Conservation (phyloP, 352 stramenopile genomes). For the Phytopythium litorale region DNA sequence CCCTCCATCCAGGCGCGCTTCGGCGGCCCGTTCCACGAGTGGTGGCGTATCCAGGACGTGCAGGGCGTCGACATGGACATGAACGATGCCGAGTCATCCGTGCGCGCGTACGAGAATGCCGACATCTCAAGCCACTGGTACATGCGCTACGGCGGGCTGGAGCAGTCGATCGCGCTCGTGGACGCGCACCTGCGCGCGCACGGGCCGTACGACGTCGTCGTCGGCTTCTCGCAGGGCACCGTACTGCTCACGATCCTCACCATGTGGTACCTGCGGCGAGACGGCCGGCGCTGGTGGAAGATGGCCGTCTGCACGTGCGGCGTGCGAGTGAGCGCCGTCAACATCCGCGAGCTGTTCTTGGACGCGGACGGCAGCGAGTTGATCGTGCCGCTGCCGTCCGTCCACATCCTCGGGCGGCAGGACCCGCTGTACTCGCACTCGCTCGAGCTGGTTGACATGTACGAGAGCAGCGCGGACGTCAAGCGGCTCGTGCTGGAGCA, state of each 20-base stretch:
- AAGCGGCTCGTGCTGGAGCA: constrained; percentile 29
- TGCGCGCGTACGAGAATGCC: constrained; percentile 18
- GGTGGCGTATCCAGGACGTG: constrained; percentile 31
- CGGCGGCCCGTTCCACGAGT: constrained; percentile 39
- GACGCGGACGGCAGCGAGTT: constrained; percentile 19
- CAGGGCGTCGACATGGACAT: constrained; percentile 21
- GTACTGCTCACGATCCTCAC: constrained; percentile 34
- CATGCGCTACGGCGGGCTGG: constrained; percentile 26
- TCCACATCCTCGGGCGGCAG: constrained; percentile 56
- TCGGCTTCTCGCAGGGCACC: constrained; percentile 49
- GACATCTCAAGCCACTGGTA: constrained; percentile 25
- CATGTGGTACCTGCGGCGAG: constrained; percentile 29
- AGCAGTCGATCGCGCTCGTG: constrained; percentile 34
- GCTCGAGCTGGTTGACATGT: constrained; percentile 29
- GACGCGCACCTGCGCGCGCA: constrained; percentile 24
- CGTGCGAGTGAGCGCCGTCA: constrained; percentile 27
- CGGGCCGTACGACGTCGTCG: constrained; percentile 41
- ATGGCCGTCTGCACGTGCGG: constrained; percentile 33
- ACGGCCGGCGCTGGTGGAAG: constrained; percentile 29
- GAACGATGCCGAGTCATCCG: constrained; percentile 30
- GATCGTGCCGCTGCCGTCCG: constrained; percentile 27
- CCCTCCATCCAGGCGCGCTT: constrained; percentile 30
- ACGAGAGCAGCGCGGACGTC: constrained; percentile 9
- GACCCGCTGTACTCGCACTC: constrained; percentile 51
- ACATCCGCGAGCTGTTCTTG: constrained; percentile 32